Percentiles rank a stretch among this genome's conserved stretches.
Conservation (phyloP, 169 alveolate species). For the Plasmodium falciparum region DNA sequence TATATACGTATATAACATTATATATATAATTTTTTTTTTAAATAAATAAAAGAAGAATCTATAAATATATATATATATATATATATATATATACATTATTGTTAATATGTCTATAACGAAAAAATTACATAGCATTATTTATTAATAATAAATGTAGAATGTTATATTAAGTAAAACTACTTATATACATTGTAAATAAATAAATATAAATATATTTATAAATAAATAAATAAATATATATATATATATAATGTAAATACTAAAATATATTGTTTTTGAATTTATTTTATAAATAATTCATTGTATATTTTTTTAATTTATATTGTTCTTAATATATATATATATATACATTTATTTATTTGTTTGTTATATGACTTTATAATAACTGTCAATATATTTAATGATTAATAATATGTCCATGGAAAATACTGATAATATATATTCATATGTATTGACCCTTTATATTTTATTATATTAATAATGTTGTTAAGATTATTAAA, state of each 20-base stretch:
- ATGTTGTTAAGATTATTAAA: no score
- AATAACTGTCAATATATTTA: no score
- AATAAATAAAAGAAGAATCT: not conserved
- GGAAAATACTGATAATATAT: no score
- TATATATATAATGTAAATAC: not conserved
- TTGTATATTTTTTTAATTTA: not conserved
- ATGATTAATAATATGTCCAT: no score
- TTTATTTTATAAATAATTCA: conserved; percentile 6
- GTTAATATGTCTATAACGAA: not conserved
- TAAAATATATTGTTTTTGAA: not conserved
- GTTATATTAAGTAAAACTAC: no score
- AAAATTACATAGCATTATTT: not conserved
- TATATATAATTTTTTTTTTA: not conserved
- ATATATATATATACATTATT: not conserved
- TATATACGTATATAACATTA: not conserved
- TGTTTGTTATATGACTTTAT: no score
- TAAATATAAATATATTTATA: not conserved
- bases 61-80: not conserved
- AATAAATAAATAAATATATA: not conserved
- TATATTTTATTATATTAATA: no score
- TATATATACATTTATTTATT: no score
- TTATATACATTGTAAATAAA: no score
- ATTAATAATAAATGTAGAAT: not conserved
- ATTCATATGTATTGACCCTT: no score
- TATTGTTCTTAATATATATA: no score